A percentile compares a stretch with the other conserved stretches of the same genome.
These are phyloP conservation scores for Noccaea bulbosa DNA, from an alignment of 345 rosid species.

Conservation along the genomic window DNA sequence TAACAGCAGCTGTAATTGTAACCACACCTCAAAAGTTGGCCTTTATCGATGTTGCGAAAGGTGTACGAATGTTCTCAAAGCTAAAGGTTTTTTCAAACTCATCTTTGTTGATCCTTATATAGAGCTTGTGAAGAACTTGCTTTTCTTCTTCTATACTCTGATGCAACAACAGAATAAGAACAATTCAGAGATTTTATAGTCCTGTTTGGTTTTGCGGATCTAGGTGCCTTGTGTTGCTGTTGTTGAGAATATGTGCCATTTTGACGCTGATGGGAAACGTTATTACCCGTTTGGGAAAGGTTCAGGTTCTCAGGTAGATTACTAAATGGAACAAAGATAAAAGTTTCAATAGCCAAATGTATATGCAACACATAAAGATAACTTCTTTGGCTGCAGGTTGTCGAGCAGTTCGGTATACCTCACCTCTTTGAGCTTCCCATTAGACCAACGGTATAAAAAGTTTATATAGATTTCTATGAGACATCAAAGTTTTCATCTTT, in stretches of 20 bases:
- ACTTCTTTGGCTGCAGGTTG: constrained; percentile 61
- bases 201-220: constrained; percentile 28
- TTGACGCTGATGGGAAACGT: constrained; percentile 95
- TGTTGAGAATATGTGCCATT: constrained; percentile 97
- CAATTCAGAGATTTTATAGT: constrained; percentile 7
- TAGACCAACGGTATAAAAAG: constrained; percentile 61
- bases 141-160: no score
- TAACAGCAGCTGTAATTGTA: constrained; percentile 94
- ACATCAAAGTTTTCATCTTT: neutral
- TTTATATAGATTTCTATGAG: neutral
- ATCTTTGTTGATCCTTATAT: neutral
- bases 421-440: constrained; percentile 97
- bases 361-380: neutral
- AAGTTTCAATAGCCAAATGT: neutral
- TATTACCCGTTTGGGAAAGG: constrained; percentile 97
- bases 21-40: constrained; percentile 98
- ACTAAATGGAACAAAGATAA: no score
- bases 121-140: constrained; percentile 33
- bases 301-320: constrained; percentile 84
- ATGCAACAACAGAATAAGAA: constrained; percentile 21
- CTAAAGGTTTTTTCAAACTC: constrained; percentile 66
- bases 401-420: constrained; percentile 96
- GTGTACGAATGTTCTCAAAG: constrained; percentile 97
- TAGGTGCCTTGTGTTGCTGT: constrained; percentile 97
- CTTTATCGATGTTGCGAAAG: constrained; percentile 95